Evolutionary conservation across 495 filamentous ascomycete species (phyloP).

Genomic region (Podospora australis): DNA sequence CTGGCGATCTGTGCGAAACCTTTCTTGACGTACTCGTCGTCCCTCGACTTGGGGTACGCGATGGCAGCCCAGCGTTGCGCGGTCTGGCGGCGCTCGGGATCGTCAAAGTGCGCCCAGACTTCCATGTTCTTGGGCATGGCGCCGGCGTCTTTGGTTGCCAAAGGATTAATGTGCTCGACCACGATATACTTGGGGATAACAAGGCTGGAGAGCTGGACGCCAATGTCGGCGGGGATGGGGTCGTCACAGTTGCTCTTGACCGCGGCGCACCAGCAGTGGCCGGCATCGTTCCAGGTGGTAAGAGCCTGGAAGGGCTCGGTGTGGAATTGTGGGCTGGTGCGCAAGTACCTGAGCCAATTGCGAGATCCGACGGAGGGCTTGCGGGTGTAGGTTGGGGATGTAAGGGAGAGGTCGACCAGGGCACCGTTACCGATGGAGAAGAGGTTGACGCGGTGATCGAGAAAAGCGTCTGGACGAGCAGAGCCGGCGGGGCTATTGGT

Average conservation of each 20-base stretch:
- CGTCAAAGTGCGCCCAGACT: slow-evolving; percentile 46
- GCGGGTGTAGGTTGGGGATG: slow-evolving; percentile 23
- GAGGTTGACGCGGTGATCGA: slow-evolving; percentile 36
- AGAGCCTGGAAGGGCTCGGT: slow-evolving; percentile 38
- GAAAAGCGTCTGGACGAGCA: no score
- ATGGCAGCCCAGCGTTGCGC: slow-evolving; percentile 25
- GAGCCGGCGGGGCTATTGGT: no score
- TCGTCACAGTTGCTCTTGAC: slow-evolving; percentile 17
- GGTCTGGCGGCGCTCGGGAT: slow-evolving; percentile 22
- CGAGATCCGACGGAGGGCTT: slow-evolving; percentile 12
- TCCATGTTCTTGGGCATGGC: slow-evolving; percentile 56
- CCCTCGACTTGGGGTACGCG: slow-evolving; percentile 20
- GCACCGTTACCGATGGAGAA: slow-evolving; percentile 34
- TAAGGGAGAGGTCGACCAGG: slow-evolving; percentile 20
- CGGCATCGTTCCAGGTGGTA: slow-evolving; percentile 51
- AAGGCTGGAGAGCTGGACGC: slow-evolving; percentile 36
- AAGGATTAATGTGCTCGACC: slow-evolving; percentile 55
- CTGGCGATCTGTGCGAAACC: slow-evolving; percentile 46
- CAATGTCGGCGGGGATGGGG: slow-evolving; percentile 33
- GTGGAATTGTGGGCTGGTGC: slow-evolving; percentile 20
- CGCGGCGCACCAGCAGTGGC: slow-evolving; percentile 62
- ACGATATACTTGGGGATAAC: slow-evolving; percentile 53
- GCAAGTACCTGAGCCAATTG: slow-evolving; percentile 19
- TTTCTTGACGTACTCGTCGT: slow-evolving; percentile 15
- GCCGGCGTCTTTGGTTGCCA: slow-evolving; percentile 45